A percentile compares a stretch with the other conserved stretches of the same genome.
These are phyloP conservation scores for Phialophora tarda DNA, from an alignment of 2,329 filamentous ascomycete species.

Conservation along the genomic window DNA sequence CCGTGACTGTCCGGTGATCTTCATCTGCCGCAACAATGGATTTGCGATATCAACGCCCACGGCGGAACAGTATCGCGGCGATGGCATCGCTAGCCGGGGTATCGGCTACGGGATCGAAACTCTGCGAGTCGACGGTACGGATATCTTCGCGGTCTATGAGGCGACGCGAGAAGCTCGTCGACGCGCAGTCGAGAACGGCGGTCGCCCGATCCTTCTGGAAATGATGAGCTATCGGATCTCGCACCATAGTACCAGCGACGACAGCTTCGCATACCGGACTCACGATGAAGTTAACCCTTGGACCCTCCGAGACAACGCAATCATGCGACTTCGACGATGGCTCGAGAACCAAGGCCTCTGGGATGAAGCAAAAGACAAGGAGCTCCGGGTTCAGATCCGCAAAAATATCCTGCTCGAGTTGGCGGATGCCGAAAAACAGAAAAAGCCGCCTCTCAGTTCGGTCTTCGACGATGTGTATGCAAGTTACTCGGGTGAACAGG, in stretches of 20 bases:
- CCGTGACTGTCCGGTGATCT: constrained; percentile 80
- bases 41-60: constrained; percentile 91
- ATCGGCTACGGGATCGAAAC: constrained; percentile 91
- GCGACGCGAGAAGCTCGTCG: constrained; percentile 76
- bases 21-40: constrained; percentile 91
- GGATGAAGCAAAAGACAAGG: constrained; percentile 81
- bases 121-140: constrained; percentile 87
- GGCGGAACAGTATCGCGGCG: constrained; percentile 86
- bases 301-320: constrained; percentile 87
- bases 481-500: constrained; percentile 77
- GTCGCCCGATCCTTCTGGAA: constrained; percentile 83
- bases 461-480: constrained; percentile 89
- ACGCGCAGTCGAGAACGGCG: constrained; percentile 79
- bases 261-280: constrained; percentile 93
- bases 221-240: constrained; percentile 97
- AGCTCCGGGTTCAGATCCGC: constrained; percentile 66
- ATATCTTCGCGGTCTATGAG: constrained; percentile 85
- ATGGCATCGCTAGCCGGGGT: constrained; percentile 85
- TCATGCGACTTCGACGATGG: constrained; percentile 84
- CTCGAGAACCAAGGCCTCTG: constrained; percentile 82
- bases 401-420: constrained; percentile 84
- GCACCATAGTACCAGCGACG: constrained; percentile 95
- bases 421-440: constrained; percentile 67
- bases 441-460: constrained; percentile 58
- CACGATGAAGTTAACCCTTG: constrained; percentile 92